Base-by-base conservation (phyloP, 257 asterid species). In the Petunia secreta region DNA sequence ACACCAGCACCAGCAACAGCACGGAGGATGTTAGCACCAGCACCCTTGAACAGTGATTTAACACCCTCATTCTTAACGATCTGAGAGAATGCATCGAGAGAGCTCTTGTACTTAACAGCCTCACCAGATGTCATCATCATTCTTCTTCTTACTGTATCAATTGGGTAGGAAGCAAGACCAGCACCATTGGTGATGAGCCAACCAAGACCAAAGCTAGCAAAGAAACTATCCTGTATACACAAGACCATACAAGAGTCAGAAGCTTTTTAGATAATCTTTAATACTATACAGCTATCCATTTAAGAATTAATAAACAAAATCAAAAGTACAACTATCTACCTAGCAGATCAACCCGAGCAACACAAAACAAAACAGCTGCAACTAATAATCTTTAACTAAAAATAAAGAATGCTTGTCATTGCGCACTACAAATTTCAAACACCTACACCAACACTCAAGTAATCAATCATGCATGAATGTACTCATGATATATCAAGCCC, bases 101-200 rank as follows among this genome's bases (percentile, higher is more conserved):
- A 92, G 87, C 98, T 91, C 93, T 88, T 93, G 91, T 93, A 93
- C 97, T 93, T 93, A 75, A 93, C 97, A 0, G 98, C 98, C 83
- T 93, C 97, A 63, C 98, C 98, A 25, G 98, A 93, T 34, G 98
- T 93, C 98, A 93, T 93, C 98, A 93, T 93, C 98, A 93, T 93
- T 85, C 98, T 91, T 92, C 98, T 93, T 2, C 98, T 91, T 0
- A 93, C 98, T 0, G 98, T 93, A 84, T 93, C 98, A 62, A 93
- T 88, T 13, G 98, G 97, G 91, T 93, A 93, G 2, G 98, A 93
- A 60, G 98, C 98, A 46, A 93, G 91, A 81, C 98, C 98, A 59
- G 98, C 98, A 81, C 97, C 98, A 13, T 93, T 93, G 10, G 98
- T 93, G 90, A 93, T 93, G 81, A 93, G 86, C 98, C 98, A 93